Evolutionary conservation across 2,329 filamentous ascomycete genomes (phyloP), one percentile per base, ranked within the genome.

Genomic region (Plenodomus biglobosus): DNA sequence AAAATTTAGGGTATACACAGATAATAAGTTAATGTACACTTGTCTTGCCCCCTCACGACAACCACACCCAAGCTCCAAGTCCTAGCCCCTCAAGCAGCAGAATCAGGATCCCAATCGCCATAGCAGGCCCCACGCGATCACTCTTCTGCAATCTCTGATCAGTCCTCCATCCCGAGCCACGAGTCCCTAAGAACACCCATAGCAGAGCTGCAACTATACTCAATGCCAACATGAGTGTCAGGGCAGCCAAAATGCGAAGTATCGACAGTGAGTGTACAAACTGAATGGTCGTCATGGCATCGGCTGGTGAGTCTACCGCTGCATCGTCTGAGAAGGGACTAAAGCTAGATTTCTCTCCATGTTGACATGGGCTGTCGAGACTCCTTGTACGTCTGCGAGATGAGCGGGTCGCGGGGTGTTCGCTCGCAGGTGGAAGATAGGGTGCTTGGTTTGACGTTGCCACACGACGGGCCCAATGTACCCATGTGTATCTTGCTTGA

Each of bases 401-500:
- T 4, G 41, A 22, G 38, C 40, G 8, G 41, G 32, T 15, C n/a
- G 32, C 11, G 17, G 16, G 16, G 32, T 22, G 17, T 19, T 15
- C 11, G 2, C 8, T 19, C 3, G 38, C n/a, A 15, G 17, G 18
- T 32, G 11, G 27, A 3, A 15, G 3, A 15, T 32, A 3, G 2
- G 17, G 13, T 34, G 24, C 6, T 7, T 35, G 17, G 32, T 66
- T 62, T 1, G 48, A 46, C 4, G 47, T 52, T 17, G 64, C 57
- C 1, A 69, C 48, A 10, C 71, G 62, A 38, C 71, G 64, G 4
- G 70, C 73, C 74, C 74, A 76, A 38, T 75, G 66, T 13, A 77
- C 74, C 64, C 75, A 76, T 10, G 69, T 73, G 44, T 73, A 76
- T 34, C 70, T 58, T 7, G 61, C 67, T 40, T 68, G 69, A 0